A percentile compares a stretch with the other conserved stretches of the same genome.
Evolutionary conservation across 2,329 filamentous ascomycete genomes (phyloP).

Genomic region (Chaetomium olivaceum): DNA sequence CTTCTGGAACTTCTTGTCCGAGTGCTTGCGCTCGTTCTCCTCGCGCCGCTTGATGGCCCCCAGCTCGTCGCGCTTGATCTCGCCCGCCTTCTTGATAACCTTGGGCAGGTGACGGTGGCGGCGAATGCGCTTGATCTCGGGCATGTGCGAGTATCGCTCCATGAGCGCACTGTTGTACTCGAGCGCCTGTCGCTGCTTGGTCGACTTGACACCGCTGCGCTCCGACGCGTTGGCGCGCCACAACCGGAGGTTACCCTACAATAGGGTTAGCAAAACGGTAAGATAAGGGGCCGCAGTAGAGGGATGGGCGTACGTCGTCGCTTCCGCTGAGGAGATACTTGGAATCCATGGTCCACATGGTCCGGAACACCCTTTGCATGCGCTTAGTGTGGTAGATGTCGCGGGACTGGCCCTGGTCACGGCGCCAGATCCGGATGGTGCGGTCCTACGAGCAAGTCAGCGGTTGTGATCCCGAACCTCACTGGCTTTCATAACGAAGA

Average conservation of each 20-base stretch:
- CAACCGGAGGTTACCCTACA: slow-evolving; percentile 53
- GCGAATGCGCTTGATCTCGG: slow-evolving; percentile 87
- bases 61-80: slow-evolving; percentile 92
- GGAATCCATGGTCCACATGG: slow-evolving; percentile 82
- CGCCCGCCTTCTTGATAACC: slow-evolving; percentile 89
- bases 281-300: too few species aligned
- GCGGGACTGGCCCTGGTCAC: slow-evolving; percentile 77
- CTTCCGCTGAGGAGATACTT: slow-evolving; percentile 88
- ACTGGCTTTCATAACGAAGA: background rate
- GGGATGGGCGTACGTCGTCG: slow-evolving; percentile 80
- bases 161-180: slow-evolving; percentile 89
- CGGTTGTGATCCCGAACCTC: background rate
- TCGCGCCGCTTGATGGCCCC: slow-evolving; percentile 84
- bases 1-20: slow-evolving; percentile 70
- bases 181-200: slow-evolving; percentile 79
- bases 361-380: slow-evolving; percentile 76
- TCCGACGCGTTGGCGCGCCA: slow-evolving; percentile 88
- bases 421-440: slow-evolving; percentile 82
- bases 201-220: slow-evolving; percentile 80
- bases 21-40: slow-evolving; percentile 92
- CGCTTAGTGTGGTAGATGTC: slow-evolving; percentile 97
- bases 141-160: slow-evolving; percentile 89
- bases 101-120: slow-evolving; percentile 89
- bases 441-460: slow-evolving; percentile 61
- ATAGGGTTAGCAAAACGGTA: background rate